phyloP scores from a whole-genome alignment of 2,329 filamentous ascomycete genomes.

The Ophiostoma sp. region DNA sequence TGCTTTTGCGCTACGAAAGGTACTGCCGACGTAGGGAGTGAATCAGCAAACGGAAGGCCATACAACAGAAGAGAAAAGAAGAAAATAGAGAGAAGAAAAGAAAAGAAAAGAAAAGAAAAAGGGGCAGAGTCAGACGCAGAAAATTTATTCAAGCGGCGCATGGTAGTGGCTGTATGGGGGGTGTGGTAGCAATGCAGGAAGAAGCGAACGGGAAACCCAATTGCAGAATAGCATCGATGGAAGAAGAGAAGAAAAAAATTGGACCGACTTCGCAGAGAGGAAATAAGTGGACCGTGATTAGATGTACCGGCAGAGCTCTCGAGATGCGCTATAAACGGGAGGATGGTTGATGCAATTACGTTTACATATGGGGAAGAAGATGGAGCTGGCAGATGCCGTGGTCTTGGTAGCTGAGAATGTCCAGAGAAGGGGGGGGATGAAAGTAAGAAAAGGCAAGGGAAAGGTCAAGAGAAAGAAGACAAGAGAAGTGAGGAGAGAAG shows the following conservation, averaged over 20 bases:
- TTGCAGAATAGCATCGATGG: not conserved
- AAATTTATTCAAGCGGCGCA: not conserved
- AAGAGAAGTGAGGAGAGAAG: not conserved
- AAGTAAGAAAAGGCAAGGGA: not conserved
- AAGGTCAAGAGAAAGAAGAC: too few relatives aligned
- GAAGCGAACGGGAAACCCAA: not conserved
- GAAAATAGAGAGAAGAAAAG: conserved; percentile 2
- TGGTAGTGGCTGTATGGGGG: not conserved
- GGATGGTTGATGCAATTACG: conserved; percentile 7
- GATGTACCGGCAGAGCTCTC: conserved; percentile 7
- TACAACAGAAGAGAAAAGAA: not conserved
- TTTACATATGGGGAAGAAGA: conserved; percentile 3
- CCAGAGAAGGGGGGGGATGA: not conserved
- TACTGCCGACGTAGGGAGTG: not conserved
- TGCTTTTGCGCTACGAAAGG: not conserved
- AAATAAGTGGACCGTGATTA: conserved; percentile 16
- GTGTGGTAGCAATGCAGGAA: not conserved
- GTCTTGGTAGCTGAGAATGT: not conserved
- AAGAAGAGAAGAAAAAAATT: conserved; percentile 16
- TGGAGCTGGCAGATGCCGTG: not conserved
- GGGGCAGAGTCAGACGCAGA: not conserved
- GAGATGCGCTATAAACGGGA: conserved; percentile 10
- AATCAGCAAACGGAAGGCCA: too few relatives aligned
- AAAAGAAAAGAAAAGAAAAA: conserved; percentile 15
- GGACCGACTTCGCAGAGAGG: conserved; percentile 19